Base-by-base conservation (phyloP, 2,329 filamentous ascomycete species). In the Curvularia eragrostidis region DNA sequence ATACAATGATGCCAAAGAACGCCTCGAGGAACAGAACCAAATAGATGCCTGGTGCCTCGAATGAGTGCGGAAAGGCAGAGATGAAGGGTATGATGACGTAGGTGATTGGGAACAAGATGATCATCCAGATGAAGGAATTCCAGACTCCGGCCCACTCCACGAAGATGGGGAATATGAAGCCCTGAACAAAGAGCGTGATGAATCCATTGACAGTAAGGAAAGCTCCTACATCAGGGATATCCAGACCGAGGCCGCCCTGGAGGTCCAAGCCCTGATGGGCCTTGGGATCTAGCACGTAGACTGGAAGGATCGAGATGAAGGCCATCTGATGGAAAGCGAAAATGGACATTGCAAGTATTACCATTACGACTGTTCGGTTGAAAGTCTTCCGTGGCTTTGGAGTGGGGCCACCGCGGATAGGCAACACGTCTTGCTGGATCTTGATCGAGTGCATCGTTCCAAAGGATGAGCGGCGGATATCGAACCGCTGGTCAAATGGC, bases 251-350 rank as follows among this genome's bases (percentile, higher is more conserved):
- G 18, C 89, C 89, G 43, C 89, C 88, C 0, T 81, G 68, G 38
- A 82, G 70, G 28, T 79, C 77, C 15, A 79, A 67, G 7, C 68
- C 68, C 24, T 48, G 67, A 28, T 54, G 42, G 2, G 39, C 24
- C 21, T 84, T 83, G 23, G 87, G 81, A 66, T 97, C 93, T 73
- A 97, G 91, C 52, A 97, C 87, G 79, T 96, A 97, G 59, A 97
- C 96, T 9, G 93, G 93, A 50, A 97, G 82, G 0, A 96, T 85
- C 71, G 96, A 91, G 71, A 97, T 92, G 77, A 91, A 97, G 0
- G 90, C 92, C 92, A 97, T 97, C 54, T 75, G 73, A 39, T 97
- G 93, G 76, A 96, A 96, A 9, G 91, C 93, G 78, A 96, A 96
- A 63, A 97, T 90, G 48, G 89, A 90, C 58, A 97, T 81, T 2